A percentile compares a stretch with the other conserved stretches of the same genome.
These are phyloP conservation scores for Phytopythium delawarense DNA, from an alignment of 352 stramenopile genomes.

Conservation along the genomic window DNA sequence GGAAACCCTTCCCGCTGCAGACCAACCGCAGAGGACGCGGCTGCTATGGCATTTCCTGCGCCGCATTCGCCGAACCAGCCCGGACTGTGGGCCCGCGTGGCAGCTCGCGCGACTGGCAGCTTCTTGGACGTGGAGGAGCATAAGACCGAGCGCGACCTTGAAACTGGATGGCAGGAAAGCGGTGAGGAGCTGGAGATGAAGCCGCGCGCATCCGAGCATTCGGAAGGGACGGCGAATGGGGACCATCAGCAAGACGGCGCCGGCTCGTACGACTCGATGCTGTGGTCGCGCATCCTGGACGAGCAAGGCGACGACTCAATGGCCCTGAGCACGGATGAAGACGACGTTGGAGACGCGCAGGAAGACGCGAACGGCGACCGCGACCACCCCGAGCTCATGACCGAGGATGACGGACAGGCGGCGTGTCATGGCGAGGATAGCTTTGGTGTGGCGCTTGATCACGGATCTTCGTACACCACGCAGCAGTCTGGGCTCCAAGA, in stretches of 20 bases:
- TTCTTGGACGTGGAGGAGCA: background rate
- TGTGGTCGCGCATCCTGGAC: constrained; percentile 36
- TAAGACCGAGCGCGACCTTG: background rate
- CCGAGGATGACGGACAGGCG: background rate
- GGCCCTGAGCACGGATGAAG: constrained; percentile 24
- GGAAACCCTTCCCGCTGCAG: background rate
- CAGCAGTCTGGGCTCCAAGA: background rate
- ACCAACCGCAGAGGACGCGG: background rate
- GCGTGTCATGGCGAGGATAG: background rate
- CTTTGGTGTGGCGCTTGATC: background rate
- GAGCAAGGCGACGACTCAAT: constrained; percentile 18
- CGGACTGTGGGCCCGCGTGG: background rate
- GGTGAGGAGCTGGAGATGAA: background rate
- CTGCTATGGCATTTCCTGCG: background rate
- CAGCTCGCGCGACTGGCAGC: background rate
- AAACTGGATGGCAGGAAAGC: background rate
- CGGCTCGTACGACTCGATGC: constrained; percentile 21
- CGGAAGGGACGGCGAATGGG: background rate
- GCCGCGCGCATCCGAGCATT: background rate
- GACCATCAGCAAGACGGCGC: background rate
- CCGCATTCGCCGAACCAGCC: background rate
- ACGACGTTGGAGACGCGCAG: constrained; percentile 5
- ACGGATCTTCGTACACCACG: background rate
- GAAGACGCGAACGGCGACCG: background rate
- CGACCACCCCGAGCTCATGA: constrained; percentile 9